Evolutionary conservation across 805 yeast species (phyloP).

Genomic region (Wickerhamomyces chambardii): DNA sequence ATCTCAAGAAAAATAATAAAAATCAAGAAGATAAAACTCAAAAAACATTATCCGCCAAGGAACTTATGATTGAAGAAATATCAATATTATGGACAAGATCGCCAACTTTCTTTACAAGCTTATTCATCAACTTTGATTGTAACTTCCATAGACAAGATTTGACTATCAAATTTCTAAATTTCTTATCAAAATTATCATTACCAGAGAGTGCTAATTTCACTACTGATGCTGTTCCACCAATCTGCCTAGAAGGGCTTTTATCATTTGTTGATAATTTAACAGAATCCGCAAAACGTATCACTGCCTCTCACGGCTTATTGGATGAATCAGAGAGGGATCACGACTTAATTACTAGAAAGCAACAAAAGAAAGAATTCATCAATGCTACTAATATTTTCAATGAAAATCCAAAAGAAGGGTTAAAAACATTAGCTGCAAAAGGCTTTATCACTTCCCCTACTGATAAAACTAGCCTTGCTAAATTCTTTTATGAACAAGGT

Average conservation of each 20-base stretch:
- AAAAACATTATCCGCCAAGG: conserved; percentile 41
- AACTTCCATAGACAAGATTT: conserved; percentile 81
- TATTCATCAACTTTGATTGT: conserved; percentile 84
- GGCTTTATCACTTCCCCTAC: conserved; percentile 47
- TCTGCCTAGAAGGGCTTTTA: conserved; percentile 82
- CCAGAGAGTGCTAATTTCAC: conserved; percentile 79
- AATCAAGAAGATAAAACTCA: conserved; percentile 17
- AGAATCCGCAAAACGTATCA: too few species aligned
- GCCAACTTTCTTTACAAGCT: conserved; percentile 64
- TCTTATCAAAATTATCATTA: conserved; percentile 67
- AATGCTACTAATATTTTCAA: conserved; percentile 71
- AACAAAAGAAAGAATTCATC: conserved; percentile 65
- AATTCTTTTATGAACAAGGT: conserved; percentile 69
- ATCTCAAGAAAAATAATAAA: conserved; percentile 13
- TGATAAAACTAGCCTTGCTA: conserved; percentile 59
- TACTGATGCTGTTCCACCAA: conserved; percentile 85
- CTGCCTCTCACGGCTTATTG: too few species aligned
- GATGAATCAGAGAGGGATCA: conserved; percentile 8
- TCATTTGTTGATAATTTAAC: conserved; percentile 58
- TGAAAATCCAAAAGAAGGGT: conserved; percentile 69
- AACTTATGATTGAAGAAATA: conserved; percentile 74
- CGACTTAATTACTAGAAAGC: conserved; percentile 22
- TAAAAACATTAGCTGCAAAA: conserved; percentile 50
- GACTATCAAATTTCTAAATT: conserved; percentile 54
- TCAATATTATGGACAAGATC: conserved; percentile 77